phyloP scores from a whole-genome alignment of 1,139 yeast species.

The Zygosaccharomyces sapae region DNA sequence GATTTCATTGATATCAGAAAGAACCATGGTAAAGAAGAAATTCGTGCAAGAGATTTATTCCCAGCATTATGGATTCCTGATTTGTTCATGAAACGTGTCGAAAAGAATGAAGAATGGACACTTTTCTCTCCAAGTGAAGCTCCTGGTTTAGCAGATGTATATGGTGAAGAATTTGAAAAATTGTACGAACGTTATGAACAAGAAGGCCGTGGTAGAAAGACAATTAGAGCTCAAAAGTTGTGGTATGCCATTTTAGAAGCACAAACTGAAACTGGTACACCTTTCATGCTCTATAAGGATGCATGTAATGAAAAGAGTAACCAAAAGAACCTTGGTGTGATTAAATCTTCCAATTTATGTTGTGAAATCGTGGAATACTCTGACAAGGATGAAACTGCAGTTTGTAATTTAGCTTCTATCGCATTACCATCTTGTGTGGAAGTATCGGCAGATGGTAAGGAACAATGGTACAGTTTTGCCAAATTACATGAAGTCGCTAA shows the following conservation, averaged over 20 bases:
- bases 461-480: constrained; percentile 60
- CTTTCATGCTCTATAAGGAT: constrained; percentile 87
- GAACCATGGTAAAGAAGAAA: constrained; percentile 88
- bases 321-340: constrained; percentile 82
- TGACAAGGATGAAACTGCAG: constrained; percentile 83
- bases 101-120: constrained; percentile 74
- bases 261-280: constrained; percentile 91
- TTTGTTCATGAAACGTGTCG: constrained; percentile 84
- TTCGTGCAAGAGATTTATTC: constrained; percentile 84
- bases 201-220: constrained; percentile 66
- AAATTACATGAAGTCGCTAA: constrained; percentile 70
- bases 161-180: constrained; percentile 74
- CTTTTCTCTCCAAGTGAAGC: constrained; percentile 86
- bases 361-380: constrained; percentile 90
- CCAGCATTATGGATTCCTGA: constrained; percentile 93
- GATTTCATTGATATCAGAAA: constrained; percentile 81
- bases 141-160: constrained; percentile 73
- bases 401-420: constrained; percentile 82
- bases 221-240: constrained; percentile 78
- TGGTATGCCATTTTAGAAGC: constrained; percentile 87
- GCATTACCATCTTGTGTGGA: constrained; percentile 67
- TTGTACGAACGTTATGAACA: constrained; percentile 69
- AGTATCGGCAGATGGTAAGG: constrained; percentile 45
- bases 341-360: constrained; percentile 84
- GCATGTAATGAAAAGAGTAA: constrained; percentile 78